Conservation (phyloP, 2,329 filamentous ascomycete species). For the Diaporthe ilicicola region DNA sequence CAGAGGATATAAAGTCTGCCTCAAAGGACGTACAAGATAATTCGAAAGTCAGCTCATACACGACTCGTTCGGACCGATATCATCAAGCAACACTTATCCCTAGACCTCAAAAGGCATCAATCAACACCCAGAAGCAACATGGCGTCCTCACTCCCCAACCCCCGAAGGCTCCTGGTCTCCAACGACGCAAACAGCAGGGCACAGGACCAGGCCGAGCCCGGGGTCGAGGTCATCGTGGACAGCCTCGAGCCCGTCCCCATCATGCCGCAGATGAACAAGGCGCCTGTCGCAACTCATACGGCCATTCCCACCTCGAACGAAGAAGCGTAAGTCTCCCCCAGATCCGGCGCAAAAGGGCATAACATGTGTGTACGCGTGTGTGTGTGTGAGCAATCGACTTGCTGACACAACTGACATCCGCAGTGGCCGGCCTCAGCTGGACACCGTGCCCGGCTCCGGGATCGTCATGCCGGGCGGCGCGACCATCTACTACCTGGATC, state of each 20-base stretch:
- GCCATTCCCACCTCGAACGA: conserved; percentile 32
- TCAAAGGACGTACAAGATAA: neutral
- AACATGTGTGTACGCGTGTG: no score
- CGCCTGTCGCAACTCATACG: conserved; percentile 12
- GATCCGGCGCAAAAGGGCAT: neutral
- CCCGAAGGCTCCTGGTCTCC: conserved; percentile 14
- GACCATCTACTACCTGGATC: conserved; percentile 43
- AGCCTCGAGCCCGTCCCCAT: conserved; percentile 2
- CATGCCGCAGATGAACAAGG: conserved; percentile 4
- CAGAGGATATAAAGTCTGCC: neutral
- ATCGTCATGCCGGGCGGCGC: conserved; percentile 44
- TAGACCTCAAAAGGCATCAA: neutral
- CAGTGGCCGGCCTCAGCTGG: conserved; percentile 32
- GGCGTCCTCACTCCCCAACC: conserved; percentile 15
- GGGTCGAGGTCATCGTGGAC: conserved; percentile 17
- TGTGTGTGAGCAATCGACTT: conserved; percentile 27
- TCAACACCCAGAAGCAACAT: neutral
- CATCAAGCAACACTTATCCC: neutral
- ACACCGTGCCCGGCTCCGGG: conserved; percentile 41
- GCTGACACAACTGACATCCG: neutral
- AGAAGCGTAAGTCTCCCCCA: conserved; percentile 33
- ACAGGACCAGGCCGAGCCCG: conserved; percentile 3
- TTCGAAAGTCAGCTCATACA: neutral
- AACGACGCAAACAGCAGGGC: neutral
- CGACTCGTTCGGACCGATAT: neutral